Evolutionary conservation across 768 basidiomycete species (phyloP).

Genomic region (Phylloporus arenicola): DNA sequence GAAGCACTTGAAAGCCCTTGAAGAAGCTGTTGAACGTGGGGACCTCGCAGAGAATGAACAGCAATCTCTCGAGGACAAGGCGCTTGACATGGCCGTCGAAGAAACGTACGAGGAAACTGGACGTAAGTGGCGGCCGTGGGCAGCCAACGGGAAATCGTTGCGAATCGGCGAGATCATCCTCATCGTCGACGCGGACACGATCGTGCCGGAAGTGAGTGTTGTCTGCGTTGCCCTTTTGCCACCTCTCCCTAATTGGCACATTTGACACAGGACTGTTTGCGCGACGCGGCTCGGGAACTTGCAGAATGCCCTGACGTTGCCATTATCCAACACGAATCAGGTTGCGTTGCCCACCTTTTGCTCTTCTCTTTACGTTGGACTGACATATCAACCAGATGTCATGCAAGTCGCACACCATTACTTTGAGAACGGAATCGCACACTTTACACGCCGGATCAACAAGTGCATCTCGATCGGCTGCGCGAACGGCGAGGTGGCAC

Average conservation of each 20-base stretch:
- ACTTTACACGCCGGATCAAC: conserved; percentile 89
- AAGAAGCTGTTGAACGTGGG: conserved; percentile 34
- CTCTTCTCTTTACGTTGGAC: conserved; percentile 7
- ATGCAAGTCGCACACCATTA: conserved; percentile 88
- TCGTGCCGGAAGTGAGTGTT: conserved; percentile 61
- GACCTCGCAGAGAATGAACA: conserved; percentile 39
- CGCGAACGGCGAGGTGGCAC: conserved; percentile 71
- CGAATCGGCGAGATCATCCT: conserved; percentile 78
- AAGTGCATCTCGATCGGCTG: conserved; percentile 73
- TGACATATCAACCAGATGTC: conserved; percentile 49
- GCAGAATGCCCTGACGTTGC: conserved; percentile 79
- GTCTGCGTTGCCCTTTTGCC: neutral
- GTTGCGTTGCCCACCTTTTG: conserved; percentile 24
- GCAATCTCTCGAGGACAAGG: conserved; percentile 56
- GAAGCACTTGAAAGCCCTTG: conserved; percentile 40
- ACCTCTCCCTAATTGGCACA: neutral
- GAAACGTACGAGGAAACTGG: conserved; percentile 62
- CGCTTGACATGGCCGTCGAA: conserved; percentile 66
- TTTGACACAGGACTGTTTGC: conserved; percentile 49
- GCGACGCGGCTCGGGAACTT: conserved; percentile 85
- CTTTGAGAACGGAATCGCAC: conserved; percentile 90
- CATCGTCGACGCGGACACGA: conserved; percentile 83
- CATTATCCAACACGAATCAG: conserved; percentile 89
- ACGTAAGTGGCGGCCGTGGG: conserved; percentile 64
- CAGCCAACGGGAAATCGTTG: conserved; percentile 66